Evolutionary conservation across 192 early-diverging fungal genomes (phyloP).

Genomic region (Backusella tarrabulga): DNA sequence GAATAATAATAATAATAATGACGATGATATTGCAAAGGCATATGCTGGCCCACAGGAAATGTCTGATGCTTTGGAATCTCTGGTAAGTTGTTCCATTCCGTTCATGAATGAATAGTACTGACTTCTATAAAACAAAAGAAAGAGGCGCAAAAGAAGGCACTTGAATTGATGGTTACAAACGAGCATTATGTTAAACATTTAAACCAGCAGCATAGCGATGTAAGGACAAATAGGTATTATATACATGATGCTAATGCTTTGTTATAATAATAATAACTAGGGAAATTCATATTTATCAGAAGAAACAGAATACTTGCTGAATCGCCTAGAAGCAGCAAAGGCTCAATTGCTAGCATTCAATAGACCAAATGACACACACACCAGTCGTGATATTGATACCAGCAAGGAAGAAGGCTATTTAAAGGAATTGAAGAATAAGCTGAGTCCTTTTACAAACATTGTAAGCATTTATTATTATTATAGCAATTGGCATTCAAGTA

Average conservation of each 20-base stretch:
- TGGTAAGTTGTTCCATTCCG: background rate
- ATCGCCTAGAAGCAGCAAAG: background rate
- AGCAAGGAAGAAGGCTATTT: background rate
- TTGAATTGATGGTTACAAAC: background rate
- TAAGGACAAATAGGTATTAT: background rate
- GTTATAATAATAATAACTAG: background rate
- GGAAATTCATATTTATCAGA: background rate
- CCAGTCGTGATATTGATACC: background rate
- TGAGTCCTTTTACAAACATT: background rate
- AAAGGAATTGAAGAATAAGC: background rate
- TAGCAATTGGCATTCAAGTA: background rate
- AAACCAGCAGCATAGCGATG: conserved; percentile 1
- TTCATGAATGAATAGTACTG: too few species aligned
- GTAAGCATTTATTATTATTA: background rate
- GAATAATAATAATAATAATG: too few species aligned
- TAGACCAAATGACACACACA: background rate
- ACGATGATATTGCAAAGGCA: background rate
- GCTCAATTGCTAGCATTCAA: background rate
- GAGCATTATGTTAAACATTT: background rate
- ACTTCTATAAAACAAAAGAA: background rate
- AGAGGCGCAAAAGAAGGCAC: background rate
- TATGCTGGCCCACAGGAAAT: background rate
- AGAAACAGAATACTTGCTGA: background rate
- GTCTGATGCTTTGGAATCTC: background rate
- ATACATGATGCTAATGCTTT: too few species aligned